phyloP scores from a whole-genome alignment of 345 rosid species.

The Hirschfeldia incana region DNA sequence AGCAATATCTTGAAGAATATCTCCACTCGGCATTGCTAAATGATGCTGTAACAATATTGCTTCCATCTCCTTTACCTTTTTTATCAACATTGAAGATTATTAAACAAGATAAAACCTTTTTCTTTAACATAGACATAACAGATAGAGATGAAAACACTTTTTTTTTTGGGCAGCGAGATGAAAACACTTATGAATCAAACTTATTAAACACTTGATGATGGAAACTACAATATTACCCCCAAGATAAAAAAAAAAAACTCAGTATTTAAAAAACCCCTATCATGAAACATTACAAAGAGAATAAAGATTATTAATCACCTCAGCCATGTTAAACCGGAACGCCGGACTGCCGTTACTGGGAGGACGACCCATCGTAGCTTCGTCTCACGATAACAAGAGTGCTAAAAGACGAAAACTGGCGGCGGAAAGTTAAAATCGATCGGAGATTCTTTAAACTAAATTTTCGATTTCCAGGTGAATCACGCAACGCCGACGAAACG shows the following conservation, averaged over 20 bases:
- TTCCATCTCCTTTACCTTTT: constrained; percentile 91
- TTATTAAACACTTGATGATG: not conserved
- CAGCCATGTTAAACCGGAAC: constrained; percentile 73
- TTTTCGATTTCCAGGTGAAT: constrained; percentile 24
- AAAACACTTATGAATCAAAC: not conserved
- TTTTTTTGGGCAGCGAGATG: not conserved
- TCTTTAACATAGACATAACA: constrained; percentile 13
- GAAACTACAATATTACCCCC: too few species aligned
- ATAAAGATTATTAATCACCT: constrained; percentile 50
- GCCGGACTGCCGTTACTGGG: constrained; percentile 97
- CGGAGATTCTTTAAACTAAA: constrained; percentile 10
- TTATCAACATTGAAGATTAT: too few species aligned
- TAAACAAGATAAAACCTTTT: constrained; percentile 2
- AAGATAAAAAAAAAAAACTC: too few species aligned
- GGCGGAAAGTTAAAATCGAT: constrained; percentile 11
- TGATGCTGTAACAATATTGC: constrained; percentile 75
- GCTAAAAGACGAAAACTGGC: not conserved
- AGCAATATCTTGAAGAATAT: constrained; percentile 76
- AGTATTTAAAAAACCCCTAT: too few species aligned
- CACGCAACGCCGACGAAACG: constrained; percentile 9
- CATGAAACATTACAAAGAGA: not conserved
- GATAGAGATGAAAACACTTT: not conserved
- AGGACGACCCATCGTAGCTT: constrained; percentile 80
- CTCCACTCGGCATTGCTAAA: constrained; percentile 71
- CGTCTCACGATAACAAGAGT: not conserved